Base-by-base conservation (phyloP, 2,329 filamentous ascomycete species). In the Sporothrix dimorphospora region DNA sequence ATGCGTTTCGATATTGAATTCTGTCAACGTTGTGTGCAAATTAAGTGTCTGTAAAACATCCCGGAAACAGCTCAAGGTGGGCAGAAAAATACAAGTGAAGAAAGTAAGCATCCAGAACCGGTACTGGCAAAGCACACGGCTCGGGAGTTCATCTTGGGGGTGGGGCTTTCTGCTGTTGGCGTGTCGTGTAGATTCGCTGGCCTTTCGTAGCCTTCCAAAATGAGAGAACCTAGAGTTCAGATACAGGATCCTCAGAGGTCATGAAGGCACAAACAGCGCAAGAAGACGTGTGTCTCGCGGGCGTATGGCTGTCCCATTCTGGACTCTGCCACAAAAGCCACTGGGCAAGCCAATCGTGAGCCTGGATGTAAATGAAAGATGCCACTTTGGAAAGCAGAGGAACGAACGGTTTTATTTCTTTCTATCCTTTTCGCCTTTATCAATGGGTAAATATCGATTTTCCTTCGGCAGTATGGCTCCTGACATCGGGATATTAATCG, bases 391-490 rank as follows among this genome's bases (percentile, higher is more conserved):
- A 30, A 4, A 27, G 21, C 14, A 30, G 40, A 65, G 34, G 53
- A 19, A 21, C 30, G n/a, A 42, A 9, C n/a, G 57, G 4, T 40
- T 8, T 65, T 65, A 12, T 14, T 63, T 59, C 6, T 53, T 24
- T 53, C 8, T 24, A 8, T 65, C n/a, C n/a, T 11, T 65, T 45
- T 65, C 38, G 30, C 40, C 61, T 19, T 47, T 65, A 45, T 12
- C 21, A 65, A 30, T 65, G 61, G 40, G 24, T 65, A 65, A 65
- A 65, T 47, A 47, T 65, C 40, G 16, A 27, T 47, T 40, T 47
- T 45, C 24, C 27, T 65, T 65, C 61, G 61, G 61, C 61, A 65
- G 40, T 47, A 65, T 47, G 61, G 59, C 21, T 65, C 40, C 38
- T 65, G 5, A 38, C 59, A 27, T 65, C 59, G 38, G 59, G 59